Base-by-base conservation (phyloP, 1,139 yeast species). In the Meyerozyma sp. region DNA sequence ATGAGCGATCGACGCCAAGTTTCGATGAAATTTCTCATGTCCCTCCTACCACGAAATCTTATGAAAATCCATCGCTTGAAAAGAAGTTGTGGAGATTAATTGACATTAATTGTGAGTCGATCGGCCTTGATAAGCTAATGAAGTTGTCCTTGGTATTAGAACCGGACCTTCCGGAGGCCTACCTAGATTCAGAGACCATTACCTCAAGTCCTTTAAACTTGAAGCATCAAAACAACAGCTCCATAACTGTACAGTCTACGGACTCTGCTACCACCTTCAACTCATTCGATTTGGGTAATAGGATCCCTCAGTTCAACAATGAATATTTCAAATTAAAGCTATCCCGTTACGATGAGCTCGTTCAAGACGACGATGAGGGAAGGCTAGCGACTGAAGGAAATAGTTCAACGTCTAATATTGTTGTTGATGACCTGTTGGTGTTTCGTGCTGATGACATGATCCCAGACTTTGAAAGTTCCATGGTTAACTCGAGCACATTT, bases 381-480 rank as follows among this genome's bases (percentile, higher is more conserved):
- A 42, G 32, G 26, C 18, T 45, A 18, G 25, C 49, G 2, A 23
- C 10, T 29, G 48, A 29, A 6, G 41, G 27, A 2, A 4, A 16
- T 16, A 62, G 54, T 36, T 56, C 59, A 5, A 44, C 60, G 40
- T 66, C 66, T 43, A 61, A 60, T 42, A 53, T 68, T 42, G 56
- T 58, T 20, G 56, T 70, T 21, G 72, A 66, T 43, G 55, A 57
- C 16, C 71, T 68, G 7, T 57, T 72, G 40, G 59, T 65, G 1
- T 69, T 72, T 46, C 57, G 75, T 29, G 55, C 68, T 40, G 76
- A 71, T 49, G 73, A 70, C 45, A 70, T 70, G 48, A 61, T 67
- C 3, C 53, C 49, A 34, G 72, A 68, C n/a, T 43, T 58, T 26
- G 72, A 66, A 34, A 44, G 34, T 5, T 36, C 14, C 7, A 44